Evolutionary conservation across 2,329 filamentous ascomycete species (phyloP), one percentile per base, ranked within the genome.

Genomic region (Purpureocillium takamizusanense): DNA sequence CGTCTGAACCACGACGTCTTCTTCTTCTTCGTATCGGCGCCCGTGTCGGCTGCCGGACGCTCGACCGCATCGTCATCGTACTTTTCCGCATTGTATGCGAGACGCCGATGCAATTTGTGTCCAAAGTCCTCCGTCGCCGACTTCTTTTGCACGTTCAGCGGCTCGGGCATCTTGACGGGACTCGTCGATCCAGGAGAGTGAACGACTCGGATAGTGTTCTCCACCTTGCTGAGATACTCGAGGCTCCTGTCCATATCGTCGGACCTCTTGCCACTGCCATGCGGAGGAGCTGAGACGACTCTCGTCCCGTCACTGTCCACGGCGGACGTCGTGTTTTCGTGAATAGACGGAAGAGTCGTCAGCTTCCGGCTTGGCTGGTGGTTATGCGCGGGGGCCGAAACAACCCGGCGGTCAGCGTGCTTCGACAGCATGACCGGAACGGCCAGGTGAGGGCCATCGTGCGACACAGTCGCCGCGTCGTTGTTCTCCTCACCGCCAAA

Each of bases 141-240:
- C 45, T 63, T 65, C 50, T 67, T 70, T 35, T 60, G 60, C 14
- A 67, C 54, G 29, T 67, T 65, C 33, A 67, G 57, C 21, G 62
- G 62, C 34, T 57, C 53, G 0, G 66, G 62, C 2, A 54, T 49
- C 23, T 57, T 52, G 1, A 60, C 51, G 3, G 56, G 54, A 33
- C 51, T 58, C n/a, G 49, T 46, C 3, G 53, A 54, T 2, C 60
- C 60, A 4, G 70, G 67, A 3, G 72, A 72, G 41, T 67, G 57
- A n/a, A 77, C 73, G 5, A 77, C 54, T 6, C 72, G 69, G 48
- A 77, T 77, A 1, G 71, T 76, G 36, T 71, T 65, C 40, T 70
- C 65, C 3, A 64, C 63, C 25, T 57, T 61, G 35, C 63, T 60
- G 7, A 75, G 53, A 46, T 67, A 70, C 18, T 69, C 62, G 7